These are phyloP conservation scores for Aciculosporium take DNA, from an alignment of 2,329 filamentous ascomycete genomes.

Conservation along the genomic window DNA sequence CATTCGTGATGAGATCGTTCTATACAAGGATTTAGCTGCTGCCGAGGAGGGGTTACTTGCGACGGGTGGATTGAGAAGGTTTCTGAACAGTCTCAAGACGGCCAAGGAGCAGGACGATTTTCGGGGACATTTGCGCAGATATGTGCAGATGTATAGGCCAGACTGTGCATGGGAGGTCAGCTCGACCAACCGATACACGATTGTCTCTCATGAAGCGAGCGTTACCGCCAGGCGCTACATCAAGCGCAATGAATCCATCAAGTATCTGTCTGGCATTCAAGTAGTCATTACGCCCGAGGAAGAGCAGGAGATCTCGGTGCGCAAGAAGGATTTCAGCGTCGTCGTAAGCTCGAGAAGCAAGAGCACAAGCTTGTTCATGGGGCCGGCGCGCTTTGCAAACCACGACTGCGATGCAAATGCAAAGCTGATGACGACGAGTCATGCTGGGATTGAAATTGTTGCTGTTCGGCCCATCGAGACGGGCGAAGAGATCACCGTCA, in stretches of 20 bases:
- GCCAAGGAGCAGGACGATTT: slow-evolving; percentile 79
- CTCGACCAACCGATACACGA: slow-evolving; percentile 89
- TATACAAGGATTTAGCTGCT: slow-evolving; percentile 54
- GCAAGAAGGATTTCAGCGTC: slow-evolving; percentile 90
- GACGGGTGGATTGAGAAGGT: slow-evolving; percentile 61
- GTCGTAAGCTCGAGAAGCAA: slow-evolving; percentile 89
- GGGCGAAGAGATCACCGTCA: slow-evolving; percentile 93
- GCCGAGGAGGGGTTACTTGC: slow-evolving; percentile 62
- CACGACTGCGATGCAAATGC: slow-evolving; percentile 95
- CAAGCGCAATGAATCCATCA: slow-evolving; percentile 70
- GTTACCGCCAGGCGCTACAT: slow-evolving; percentile 71
- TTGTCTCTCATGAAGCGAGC: slow-evolving; percentile 76
- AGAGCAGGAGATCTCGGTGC: slow-evolving; percentile 64
- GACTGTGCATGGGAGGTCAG: slow-evolving; percentile 89
- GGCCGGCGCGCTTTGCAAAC: slow-evolving; percentile 90
- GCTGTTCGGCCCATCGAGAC: slow-evolving; percentile 67
- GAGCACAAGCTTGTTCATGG: slow-evolving; percentile 80
- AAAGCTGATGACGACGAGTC: slow-evolving; percentile 66
- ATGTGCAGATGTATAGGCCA: slow-evolving; percentile 81
- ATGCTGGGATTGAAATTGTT: slow-evolving; percentile 81
- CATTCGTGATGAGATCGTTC: slow-evolving; percentile 51
- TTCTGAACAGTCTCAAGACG: slow-evolving; percentile 51
- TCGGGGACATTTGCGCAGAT: slow-evolving; percentile 69
- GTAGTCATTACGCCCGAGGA: slow-evolving; percentile 88
- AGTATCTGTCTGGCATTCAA: slow-evolving; percentile 81